Evolutionary conservation across 1,139 yeast species (phyloP), one percentile per base, ranked within the genome.

Genomic region (Suhomyces guaymorum): DNA sequence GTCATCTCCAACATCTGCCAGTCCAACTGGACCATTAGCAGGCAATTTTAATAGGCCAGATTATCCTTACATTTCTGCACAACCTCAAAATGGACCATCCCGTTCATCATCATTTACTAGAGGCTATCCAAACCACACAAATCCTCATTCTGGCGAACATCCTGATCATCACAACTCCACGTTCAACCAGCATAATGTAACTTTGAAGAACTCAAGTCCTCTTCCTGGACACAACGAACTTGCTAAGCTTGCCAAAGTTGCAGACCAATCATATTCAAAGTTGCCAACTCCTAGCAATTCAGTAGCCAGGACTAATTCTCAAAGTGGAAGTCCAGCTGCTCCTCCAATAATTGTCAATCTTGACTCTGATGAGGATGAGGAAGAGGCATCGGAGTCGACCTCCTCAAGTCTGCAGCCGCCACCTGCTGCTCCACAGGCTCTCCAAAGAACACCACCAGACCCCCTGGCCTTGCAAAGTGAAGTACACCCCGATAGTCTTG

Each of bases 171-270:
- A n/a, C n/a, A n/a, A n/a, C n/a, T n/a, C n/a, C n/a, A n/a, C n/a
- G n/a, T n/a, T 17, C 19, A 6, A 17, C 8, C 19, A 8, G 19
- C 5, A 17, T 17, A 17, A 17, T 17, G 7, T 8, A 17, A 17
- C 8, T 17, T 5, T 8, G 19, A 17, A 12, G 6, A 11, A 14
- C 15, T 9, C n/a, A 8, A 26, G 29, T 12, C 23, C 29, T 3
- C 11, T 15, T 8, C 5, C 9, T 10, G 22, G 22, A 10, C 29
- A 26, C 4, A n/a, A 9, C 5, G 29, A 26, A n/a, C 22, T 26
- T 16, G 12, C 29, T 4, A 26, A 26, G 7, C 29, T 26, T 11
- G 29, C 29, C 3, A 26, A 14, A 6, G 29, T 18, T 9, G 29
- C 29, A 5, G 14, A n/a, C 11, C 29, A 17, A 7, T 17, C 29